Percentiles rank a stretch among this genome's conserved stretches.
Evolutionary conservation across 2,329 filamentous ascomycete species (phyloP).

Genomic region (Diplocarpon mali): DNA sequence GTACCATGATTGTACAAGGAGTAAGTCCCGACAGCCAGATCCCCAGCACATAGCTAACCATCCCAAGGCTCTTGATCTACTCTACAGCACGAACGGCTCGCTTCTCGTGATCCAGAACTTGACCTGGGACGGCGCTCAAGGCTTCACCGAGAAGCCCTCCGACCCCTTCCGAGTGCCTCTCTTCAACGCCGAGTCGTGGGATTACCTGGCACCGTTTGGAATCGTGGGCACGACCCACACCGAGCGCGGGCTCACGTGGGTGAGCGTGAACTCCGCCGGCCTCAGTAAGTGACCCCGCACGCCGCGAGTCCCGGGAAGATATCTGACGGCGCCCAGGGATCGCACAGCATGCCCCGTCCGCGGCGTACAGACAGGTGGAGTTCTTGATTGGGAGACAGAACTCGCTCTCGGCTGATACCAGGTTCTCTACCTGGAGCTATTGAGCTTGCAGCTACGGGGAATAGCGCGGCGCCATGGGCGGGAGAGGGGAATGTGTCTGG

Average conservation of each 20-base stretch:
- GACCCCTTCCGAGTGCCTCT: constrained; percentile 21
- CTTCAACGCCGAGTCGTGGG: constrained; percentile 52
- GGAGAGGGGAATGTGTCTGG: too few species aligned
- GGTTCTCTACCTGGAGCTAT: too few species aligned
- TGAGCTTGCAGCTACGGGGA: too few species aligned
- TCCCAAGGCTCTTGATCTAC: constrained; percentile 32
- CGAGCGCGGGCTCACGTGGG: constrained; percentile 66
- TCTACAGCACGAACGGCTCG: constrained; percentile 49
- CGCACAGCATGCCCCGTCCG: constrained; percentile 56
- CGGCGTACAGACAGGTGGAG: constrained; percentile 62
- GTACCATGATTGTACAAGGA: constrained; percentile 65
- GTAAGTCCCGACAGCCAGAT: neutral
- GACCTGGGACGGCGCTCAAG: constrained; percentile 53
- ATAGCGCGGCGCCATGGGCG: too few species aligned
- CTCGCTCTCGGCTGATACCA: constrained; percentile 20
- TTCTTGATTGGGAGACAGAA: constrained; percentile 61
- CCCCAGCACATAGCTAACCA: too few species aligned
- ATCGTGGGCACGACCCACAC: constrained; percentile 59
- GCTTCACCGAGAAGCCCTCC: constrained; percentile 39
- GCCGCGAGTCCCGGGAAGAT: too few species aligned
- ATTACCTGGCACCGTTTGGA: constrained; percentile 56
- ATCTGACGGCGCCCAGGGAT: constrained; percentile 13
- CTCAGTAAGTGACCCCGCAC: constrained; percentile 34
- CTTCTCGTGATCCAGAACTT: constrained; percentile 56
- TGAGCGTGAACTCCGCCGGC: constrained; percentile 50